Base-by-base conservation (phyloP, 805 yeast genomes). In the Starmerella potacharoeniae region DNA sequence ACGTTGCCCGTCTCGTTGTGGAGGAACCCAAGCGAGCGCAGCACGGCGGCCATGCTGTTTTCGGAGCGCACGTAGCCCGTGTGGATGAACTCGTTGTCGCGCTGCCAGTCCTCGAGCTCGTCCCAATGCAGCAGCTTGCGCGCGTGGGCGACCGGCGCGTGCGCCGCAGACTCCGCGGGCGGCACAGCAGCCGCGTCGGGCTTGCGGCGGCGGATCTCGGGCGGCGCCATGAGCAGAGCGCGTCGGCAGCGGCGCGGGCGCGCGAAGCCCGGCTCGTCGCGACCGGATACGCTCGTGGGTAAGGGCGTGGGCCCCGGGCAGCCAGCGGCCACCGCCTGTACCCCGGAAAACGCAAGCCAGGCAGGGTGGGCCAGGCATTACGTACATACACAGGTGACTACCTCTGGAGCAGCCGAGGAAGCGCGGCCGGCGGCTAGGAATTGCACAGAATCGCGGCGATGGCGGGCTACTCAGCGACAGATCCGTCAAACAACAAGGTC, bases 1-100 rank as follows among this genome's bases (percentile, higher is more conserved):
- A 85, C 81, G 65, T 85, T 84, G 17, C 83, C 81, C 0, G 87
- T 71, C 67, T 84, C 93, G 61, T 85, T 85, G 68, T 84, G 88
- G 44, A 81, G 59, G 60, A 77, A 79, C 7, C 72, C 60, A 47
- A 84, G 66, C 2, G 85, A 77, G 41, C 69, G 60, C 16, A 80
- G 55, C 55, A 84, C 79, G 49, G 66, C 68, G 44, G 55, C 50
- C 58, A 69, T 75, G 34, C 83, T 77, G 36, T 66, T 60, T 0
- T 86, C 78, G 53, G 77, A 80, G 36, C 72, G 74, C 17, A 84
- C 82, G 62, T 85, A 85, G 5, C 88, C 88, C 0, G 80, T 71
- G 42, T 71, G 65, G 47, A 85, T 84, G 64, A 68, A 81, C 60
- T 81, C 84, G 65, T 85, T 85, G 64, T 85, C 93, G 56, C 77